Conservation (phyloP, 2,329 filamentous ascomycete species). For the Coniochaeta sp. region DNA sequence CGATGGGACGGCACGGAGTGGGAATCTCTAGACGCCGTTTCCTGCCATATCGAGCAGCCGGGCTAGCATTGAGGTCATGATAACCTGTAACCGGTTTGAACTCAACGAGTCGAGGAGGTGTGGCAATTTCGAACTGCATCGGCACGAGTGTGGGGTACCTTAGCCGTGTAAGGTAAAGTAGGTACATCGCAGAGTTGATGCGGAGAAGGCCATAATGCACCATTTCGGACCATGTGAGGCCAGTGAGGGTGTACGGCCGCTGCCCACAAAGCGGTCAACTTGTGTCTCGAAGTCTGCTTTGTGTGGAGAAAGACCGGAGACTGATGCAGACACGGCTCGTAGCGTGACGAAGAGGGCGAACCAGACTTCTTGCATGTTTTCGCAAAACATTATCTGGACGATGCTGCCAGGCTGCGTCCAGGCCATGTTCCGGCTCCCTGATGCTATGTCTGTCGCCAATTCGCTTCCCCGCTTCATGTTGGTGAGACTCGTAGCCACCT, state of each 20-base stretch:
- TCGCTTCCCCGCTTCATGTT: no score
- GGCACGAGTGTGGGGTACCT: background rate
- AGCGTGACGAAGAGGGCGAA: background rate
- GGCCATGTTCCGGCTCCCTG: no score
- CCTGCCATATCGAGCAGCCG: conserved; percentile 4
- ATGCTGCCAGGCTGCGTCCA: no score
- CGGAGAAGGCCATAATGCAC: no score
- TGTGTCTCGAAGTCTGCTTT: background rate
- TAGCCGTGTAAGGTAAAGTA: background rate
- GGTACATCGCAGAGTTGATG: no score
- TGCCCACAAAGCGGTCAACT: no score
- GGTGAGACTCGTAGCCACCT: no score
- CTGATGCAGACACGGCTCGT: background rate
- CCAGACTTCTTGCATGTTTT: background rate
- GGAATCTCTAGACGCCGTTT: conserved; percentile 3
- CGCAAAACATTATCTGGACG: no score
- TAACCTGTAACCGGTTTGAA: background rate
- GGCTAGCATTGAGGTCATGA: background rate
- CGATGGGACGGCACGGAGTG: conserved; percentile 14
- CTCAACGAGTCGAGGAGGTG: conserved; percentile 8
- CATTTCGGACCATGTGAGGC: no score
- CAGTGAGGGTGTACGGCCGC: no score
- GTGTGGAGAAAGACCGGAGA: background rate
- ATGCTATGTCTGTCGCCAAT: no score
- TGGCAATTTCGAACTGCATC: conserved; percentile 10